Percentiles rank a stretch among this genome's conserved stretches.
Evolutionary conservation across 257 asterid genomes (phyloP).

Genomic region (Petrea volubilis): DNA sequence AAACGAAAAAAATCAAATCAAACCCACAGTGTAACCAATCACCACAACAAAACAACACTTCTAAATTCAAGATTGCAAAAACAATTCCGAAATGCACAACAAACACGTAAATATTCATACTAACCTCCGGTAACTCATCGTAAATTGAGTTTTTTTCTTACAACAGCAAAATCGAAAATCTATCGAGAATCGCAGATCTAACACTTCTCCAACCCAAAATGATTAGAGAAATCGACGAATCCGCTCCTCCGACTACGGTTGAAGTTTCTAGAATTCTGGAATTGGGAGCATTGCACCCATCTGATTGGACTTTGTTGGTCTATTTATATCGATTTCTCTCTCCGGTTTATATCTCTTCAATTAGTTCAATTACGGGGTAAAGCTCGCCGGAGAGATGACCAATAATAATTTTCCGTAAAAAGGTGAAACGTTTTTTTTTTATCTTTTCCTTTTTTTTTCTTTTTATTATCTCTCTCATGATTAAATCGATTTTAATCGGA

Average conservation of each 20-base stretch:
- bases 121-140: constrained; percentile 67
- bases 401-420: no score
- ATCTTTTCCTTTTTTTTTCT: no score
- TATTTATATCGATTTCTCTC: constrained; percentile 3
- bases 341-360: neutral
- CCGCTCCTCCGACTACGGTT: constrained; percentile 4
- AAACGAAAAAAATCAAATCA: neutral
- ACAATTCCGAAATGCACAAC: constrained; percentile 4
- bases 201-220: neutral
- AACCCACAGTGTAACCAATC: neutral
- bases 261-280: constrained; percentile 17
- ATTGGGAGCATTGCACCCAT: neutral
- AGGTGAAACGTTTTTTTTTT: neutral
- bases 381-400: neutral
- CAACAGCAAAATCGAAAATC: constrained; percentile 15
- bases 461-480: no score
- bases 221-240: constrained; percentile 10
- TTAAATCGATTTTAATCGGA: no score
- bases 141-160: neutral
- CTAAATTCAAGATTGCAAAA: neutral
- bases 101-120: constrained; percentile 6
- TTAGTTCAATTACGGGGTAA: neutral
- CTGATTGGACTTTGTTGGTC: neutral
- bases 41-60: constrained; percentile 16
- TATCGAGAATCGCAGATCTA: constrained; percentile 31